A percentile compares a stretch with the other conserved stretches of the same genome.
phyloP scores from a whole-genome alignment of 83 land plant species.

The Picea mariana region DNA sequence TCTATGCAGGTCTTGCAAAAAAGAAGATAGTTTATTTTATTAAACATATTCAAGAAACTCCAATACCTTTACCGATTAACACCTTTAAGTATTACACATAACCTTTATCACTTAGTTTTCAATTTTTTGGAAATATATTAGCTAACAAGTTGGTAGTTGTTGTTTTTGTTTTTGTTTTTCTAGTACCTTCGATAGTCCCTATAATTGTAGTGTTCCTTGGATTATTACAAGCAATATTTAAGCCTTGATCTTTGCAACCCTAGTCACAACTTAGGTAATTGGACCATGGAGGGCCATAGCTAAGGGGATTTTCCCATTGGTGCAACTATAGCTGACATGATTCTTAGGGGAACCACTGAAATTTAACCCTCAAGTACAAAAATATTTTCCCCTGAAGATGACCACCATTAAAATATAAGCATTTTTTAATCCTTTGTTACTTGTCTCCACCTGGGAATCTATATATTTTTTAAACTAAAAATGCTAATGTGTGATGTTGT shows the following conservation, averaged over 20 bases:
- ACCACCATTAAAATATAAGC: too few species aligned
- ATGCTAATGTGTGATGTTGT: too few species aligned
- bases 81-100: not conserved
- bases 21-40: not conserved
- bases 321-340: too few species aligned
- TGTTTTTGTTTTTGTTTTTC: not conserved
- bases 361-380: too few species aligned
- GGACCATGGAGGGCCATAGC: too few species aligned
- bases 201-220: not conserved
- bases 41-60: not conserved
- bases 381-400: too few species aligned
- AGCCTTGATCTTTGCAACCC: not conserved
- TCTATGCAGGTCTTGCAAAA: not conserved
- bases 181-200: not conserved
- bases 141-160: slow-evolving; percentile 1
- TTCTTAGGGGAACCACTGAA: too few species aligned
- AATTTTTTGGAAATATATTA: not conserved
- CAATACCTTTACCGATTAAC: not conserved
- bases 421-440: too few species aligned
- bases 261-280: too few species aligned
- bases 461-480: too few species aligned
- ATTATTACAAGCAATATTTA: not conserved
- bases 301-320: too few species aligned
- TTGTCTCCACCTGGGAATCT: too few species aligned
- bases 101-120: not conserved